A percentile compares a stretch with the other conserved stretches of the same genome.
phyloP scores from a whole-genome alignment of 306 rosid genomes.

The Chamaecrista fasciculata region DNA sequence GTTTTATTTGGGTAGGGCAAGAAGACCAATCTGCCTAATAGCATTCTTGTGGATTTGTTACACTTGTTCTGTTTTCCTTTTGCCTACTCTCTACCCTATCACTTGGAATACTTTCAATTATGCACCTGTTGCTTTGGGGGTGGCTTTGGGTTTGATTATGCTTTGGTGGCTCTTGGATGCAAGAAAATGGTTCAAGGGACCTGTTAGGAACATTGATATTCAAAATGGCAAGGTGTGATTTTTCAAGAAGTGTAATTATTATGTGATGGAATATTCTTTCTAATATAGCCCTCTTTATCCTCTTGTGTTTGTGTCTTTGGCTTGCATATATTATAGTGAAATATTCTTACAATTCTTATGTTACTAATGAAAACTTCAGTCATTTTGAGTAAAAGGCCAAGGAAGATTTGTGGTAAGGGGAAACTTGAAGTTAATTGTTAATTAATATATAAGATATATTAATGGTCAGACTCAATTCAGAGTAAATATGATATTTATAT shows the following conservation, averaged over 20 bases:
- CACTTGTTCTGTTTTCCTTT: slow-evolving; percentile 76
- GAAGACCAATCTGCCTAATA: slow-evolving; percentile 67
- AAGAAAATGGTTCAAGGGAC: slow-evolving; percentile 88
- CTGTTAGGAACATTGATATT: slow-evolving; percentile 66
- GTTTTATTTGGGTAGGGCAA: slow-evolving; percentile 75
- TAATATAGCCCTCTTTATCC: not conserved
- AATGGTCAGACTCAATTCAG: too few species aligned
- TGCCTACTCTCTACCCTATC: slow-evolving; percentile 73
- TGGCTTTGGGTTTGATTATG: slow-evolving; percentile 64
- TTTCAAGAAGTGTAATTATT: slow-evolving; percentile 1
- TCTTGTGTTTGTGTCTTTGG: slow-evolving; percentile 1
- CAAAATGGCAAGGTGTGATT: slow-evolving; percentile 54
- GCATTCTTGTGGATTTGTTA: slow-evolving; percentile 86
- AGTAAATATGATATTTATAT: too few species aligned
- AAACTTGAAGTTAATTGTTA: too few species aligned
- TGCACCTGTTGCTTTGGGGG: slow-evolving; percentile 76
- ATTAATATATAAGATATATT: too few species aligned
- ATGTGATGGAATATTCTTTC: slow-evolving; percentile 12
- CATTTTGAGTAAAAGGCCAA: not conserved
- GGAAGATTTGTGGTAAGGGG: not conserved
- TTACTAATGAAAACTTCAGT: not conserved
- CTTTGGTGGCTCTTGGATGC: slow-evolving; percentile 89
- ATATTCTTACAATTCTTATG: not conserved
- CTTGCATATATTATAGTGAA: slow-evolving; percentile 6
- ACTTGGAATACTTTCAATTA: slow-evolving; percentile 73